Evolutionary conservation across 2,329 filamentous ascomycete species (phyloP).

Genomic region (Pseudogymnoascus sp.): DNA sequence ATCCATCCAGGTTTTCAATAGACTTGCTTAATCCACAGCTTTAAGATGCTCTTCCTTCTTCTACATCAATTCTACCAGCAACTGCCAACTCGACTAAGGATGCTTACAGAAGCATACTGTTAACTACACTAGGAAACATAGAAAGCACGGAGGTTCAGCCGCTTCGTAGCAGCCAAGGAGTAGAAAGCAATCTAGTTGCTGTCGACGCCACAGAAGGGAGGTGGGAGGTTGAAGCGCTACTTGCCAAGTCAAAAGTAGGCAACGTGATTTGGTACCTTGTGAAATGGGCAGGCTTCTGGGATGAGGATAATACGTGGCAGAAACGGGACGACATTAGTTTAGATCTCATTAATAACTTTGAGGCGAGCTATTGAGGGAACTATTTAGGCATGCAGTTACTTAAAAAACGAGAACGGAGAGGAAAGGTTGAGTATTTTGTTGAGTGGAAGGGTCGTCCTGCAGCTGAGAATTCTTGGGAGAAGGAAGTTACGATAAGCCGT

Average conservation of each 20-base stretch:
- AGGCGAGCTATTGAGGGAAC: constrained; percentile 17
- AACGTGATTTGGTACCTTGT: constrained; percentile 19
- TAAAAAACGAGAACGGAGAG: constrained; percentile 13
- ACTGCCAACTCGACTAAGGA: background rate
- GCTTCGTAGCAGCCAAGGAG: background rate
- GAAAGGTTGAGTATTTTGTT: constrained; percentile 13
- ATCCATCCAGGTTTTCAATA: constrained; percentile 13
- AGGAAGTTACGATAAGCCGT: constrained; percentile 14
- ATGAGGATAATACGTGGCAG: constrained; percentile 19
- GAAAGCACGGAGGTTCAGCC: background rate
- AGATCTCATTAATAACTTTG: constrained; percentile 14
- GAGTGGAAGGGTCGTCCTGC: background rate
- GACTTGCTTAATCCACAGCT: constrained; percentile 15
- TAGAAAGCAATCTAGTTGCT: background rate
- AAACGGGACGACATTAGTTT: constrained; percentile 14
- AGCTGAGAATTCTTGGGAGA: constrained; percentile 16
- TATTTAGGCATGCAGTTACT: constrained; percentile 12
- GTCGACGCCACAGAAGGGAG: constrained; percentile 5
- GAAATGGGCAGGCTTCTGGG: constrained; percentile 19
- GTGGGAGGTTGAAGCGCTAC: constrained; percentile 18
- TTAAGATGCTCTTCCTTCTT: constrained; percentile 16
- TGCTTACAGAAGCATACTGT: background rate
- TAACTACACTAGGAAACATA: background rate
- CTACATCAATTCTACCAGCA: constrained; percentile 10
- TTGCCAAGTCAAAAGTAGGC: constrained; percentile 19